Conservation (phyloP, 257 asterid genomes). For the Dorcoceras hygrometricum region DNA sequence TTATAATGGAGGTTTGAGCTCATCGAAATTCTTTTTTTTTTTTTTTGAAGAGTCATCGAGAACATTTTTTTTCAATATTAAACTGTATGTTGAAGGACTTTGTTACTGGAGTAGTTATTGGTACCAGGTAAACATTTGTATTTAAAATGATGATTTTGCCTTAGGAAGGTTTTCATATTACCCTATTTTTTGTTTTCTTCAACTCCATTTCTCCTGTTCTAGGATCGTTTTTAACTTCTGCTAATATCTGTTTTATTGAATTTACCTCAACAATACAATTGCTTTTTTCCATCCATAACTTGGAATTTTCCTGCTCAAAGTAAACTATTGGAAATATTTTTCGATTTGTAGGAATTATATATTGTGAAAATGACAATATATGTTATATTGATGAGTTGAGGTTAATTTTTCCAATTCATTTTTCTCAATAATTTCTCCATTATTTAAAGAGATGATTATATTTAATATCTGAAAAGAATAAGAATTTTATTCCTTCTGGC, state of each 20-base stretch:
- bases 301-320: too few relatives aligned
- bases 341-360: too few relatives aligned
- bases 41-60: too few relatives aligned
- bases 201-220: background rate
- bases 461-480: too few relatives aligned
- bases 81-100: background rate
- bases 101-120: background rate
- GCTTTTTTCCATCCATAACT: background rate
- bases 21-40: conserved; percentile 18
- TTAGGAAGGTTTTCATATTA: background rate
- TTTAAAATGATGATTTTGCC: background rate
- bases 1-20: conserved; percentile 55
- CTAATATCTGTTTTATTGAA: background rate
- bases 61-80: too few relatives aligned
- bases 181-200: background rate
- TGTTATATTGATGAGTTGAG: too few relatives aligned
- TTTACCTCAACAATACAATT: background rate
- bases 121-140: background rate
- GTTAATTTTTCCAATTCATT: too few relatives aligned
- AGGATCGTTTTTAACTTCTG: background rate
- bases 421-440: too few relatives aligned
- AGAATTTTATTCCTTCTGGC: too few relatives aligned
- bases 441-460: too few relatives aligned
- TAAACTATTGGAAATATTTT: too few relatives aligned
- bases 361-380: too few relatives aligned